phyloP scores from a whole-genome alignment of 768 basidiomycete genomes.

The Neoboletus brunneissimus region DNA sequence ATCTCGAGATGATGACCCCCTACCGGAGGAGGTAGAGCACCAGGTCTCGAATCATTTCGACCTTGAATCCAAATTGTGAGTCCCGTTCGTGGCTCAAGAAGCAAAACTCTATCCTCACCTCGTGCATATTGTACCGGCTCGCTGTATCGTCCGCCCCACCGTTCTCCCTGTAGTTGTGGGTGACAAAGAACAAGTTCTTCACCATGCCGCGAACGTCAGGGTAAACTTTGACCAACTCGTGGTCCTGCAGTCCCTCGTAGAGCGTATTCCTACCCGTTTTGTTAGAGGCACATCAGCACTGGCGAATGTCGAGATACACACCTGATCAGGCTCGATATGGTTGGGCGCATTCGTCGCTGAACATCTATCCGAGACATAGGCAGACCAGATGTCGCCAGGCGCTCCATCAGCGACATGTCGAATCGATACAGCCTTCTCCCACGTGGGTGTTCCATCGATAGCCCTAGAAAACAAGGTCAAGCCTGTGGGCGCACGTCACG shows the following conservation, averaged over 20 bases:
- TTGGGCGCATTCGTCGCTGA: conserved; percentile 73
- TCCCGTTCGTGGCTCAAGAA: not conserved
- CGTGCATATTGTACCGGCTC: conserved; percentile 65
- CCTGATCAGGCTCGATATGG: conserved; percentile 53
- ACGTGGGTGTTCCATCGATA: conserved; percentile 65
- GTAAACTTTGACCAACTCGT: conserved; percentile 49
- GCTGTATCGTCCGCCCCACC: conserved; percentile 57
- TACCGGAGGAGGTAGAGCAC: conserved; percentile 50
- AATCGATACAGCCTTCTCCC: conserved; percentile 59
- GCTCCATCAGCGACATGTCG: conserved; percentile 76
- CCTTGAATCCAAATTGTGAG: conserved; percentile 23
- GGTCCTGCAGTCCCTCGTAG: conserved; percentile 59
- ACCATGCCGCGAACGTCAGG: conserved; percentile 58
- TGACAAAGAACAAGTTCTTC: conserved; percentile 66
- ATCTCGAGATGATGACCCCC: not conserved
- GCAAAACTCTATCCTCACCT: conserved; percentile 53
- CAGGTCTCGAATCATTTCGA: conserved; percentile 49
- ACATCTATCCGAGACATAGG: conserved; percentile 69
- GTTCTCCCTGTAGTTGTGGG: conserved; percentile 60
- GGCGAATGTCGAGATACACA: not conserved
- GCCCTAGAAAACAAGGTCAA: conserved; percentile 37
- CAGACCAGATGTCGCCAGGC: conserved; percentile 54
- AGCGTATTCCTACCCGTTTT: conserved; percentile 45
- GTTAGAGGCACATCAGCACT: not conserved
- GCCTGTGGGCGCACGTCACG: not conserved